Evolutionary conservation across 164 flowering plant species (phyloP).

Genomic region (Stephania japonica): DNA sequence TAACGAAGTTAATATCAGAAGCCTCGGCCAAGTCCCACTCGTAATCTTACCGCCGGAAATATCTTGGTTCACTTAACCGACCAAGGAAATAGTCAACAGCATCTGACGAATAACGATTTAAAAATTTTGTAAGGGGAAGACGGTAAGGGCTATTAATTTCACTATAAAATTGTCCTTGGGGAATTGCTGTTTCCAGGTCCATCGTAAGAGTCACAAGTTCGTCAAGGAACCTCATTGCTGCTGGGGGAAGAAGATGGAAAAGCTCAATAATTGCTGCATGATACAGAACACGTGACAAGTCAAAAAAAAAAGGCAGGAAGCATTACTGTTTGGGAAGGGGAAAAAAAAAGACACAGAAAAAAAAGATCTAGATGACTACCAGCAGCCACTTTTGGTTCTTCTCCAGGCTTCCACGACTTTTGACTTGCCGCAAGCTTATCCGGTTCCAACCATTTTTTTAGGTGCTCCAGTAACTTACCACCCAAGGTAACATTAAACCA

Average conservation of each 20-base stretch:
- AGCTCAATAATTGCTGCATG: slow-evolving; percentile 97
- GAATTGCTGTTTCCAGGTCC: slow-evolving; percentile 88
- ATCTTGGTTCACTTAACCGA: slow-evolving; percentile 75
- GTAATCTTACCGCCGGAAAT: slow-evolving; percentile 78
- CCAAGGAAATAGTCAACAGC: slow-evolving; percentile 94
- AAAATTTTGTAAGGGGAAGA: slow-evolving; percentile 86
- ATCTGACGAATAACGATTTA: slow-evolving; percentile 77
- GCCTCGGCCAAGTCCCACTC: neutral
- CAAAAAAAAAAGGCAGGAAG: neutral
- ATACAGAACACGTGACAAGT: slow-evolving; percentile 12
- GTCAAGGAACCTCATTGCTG: slow-evolving; percentile 90
- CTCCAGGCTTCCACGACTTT: slow-evolving; percentile 98
- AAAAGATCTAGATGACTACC: slow-evolving; percentile 35
- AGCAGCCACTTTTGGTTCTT: slow-evolving; percentile 98
- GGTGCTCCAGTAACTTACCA: slow-evolving; percentile 89
- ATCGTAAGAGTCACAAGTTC: slow-evolving; percentile 92
- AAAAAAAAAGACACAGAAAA: neutral
- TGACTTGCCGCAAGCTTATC: slow-evolving; percentile 94
- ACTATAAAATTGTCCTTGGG: slow-evolving; percentile 89
- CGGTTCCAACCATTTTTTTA: slow-evolving; percentile 98
- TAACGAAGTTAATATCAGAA: neutral
- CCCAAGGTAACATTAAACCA: slow-evolving; percentile 99
- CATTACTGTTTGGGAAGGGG: too few species aligned
- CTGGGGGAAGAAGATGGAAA: slow-evolving; percentile 94
- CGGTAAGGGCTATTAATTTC: slow-evolving; percentile 99